Evolutionary conservation across 108 stramenopile genomes (phyloP).

Genomic region (Fragilariopsis cylindrus): DNA sequence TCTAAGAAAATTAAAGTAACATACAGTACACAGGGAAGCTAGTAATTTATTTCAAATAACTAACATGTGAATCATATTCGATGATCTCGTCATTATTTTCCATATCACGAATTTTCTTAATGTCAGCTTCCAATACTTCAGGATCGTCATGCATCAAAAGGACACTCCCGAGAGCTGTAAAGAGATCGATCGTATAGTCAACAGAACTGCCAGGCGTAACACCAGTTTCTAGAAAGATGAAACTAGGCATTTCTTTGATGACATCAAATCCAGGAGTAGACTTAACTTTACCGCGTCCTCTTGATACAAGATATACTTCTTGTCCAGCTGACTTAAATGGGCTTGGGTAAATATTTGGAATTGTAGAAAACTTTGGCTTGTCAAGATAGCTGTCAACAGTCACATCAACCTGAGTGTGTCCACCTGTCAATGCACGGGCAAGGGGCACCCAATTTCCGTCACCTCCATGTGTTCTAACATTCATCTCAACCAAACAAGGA

Average conservation of each 20-base stretch:
- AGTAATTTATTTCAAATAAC: slow-evolving; percentile 14
- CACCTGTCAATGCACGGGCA: slow-evolving; percentile 67
- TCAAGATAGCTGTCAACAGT: slow-evolving; percentile 82
- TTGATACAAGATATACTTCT: slow-evolving; percentile 85
- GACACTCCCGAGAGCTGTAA: slow-evolving; percentile 83
- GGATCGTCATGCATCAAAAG: slow-evolving; percentile 75
- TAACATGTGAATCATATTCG: slow-evolving; percentile 45
- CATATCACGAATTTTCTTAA: slow-evolving; percentile 71
- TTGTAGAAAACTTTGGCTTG: slow-evolving; percentile 51
- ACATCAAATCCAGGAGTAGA: slow-evolving; percentile 82
- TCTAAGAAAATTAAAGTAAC: not conserved
- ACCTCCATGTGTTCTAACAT: slow-evolving; percentile 87
- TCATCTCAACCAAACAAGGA: slow-evolving; percentile 88
- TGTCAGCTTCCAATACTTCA: slow-evolving; percentile 58
- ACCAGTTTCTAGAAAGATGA: slow-evolving; percentile 84
- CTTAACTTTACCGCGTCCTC: slow-evolving; percentile 60
- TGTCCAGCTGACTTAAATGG: slow-evolving; percentile 83
- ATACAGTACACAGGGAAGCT: not conserved
- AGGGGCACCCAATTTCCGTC: slow-evolving; percentile 90
- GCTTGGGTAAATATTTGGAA: slow-evolving; percentile 68
- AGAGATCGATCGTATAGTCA: slow-evolving; percentile 79
- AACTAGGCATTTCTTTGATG: slow-evolving; percentile 69
- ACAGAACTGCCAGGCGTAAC: slow-evolving; percentile 66
- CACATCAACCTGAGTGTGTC: slow-evolving; percentile 86
- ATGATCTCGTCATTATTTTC: slow-evolving; percentile 72